phyloP scores from a whole-genome alignment of 1,284 basidiomycete genomes.

The Exobasidium rhododendri region DNA sequence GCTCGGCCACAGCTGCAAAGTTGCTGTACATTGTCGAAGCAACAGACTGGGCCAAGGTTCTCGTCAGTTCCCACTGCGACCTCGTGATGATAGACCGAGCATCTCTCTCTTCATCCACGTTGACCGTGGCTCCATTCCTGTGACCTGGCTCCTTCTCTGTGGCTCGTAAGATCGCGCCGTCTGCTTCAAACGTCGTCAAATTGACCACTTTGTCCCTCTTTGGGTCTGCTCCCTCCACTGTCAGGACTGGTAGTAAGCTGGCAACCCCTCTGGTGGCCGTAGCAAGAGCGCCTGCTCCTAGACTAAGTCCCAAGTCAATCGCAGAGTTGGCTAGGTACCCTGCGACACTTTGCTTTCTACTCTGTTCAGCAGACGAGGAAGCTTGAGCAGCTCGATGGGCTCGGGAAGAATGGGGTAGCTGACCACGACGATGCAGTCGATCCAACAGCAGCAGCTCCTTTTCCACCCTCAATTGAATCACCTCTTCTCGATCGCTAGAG shows the following conservation, averaged over 20 bases:
- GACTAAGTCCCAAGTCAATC: conserved; percentile 9
- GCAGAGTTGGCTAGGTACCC: conserved; percentile 5
- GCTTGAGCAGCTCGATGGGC: conserved; percentile 4
- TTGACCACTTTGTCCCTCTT: neutral
- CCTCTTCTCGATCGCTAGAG: conserved; percentile 17
- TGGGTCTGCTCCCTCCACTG: neutral
- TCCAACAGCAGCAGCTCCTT: neutral
- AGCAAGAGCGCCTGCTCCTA: conserved; percentile 11
- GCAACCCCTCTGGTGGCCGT: neutral
- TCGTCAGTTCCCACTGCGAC: conserved; percentile 35
- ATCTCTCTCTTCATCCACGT: neutral
- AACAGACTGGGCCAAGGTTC: conserved; percentile 30
- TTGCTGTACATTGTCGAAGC: conserved; percentile 29
- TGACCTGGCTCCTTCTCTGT: neutral
- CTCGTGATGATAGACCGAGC: neutral
- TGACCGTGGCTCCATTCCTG: neutral
- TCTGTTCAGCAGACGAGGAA: neutral
- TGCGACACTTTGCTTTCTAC: conserved; percentile 5
- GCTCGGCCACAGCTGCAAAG: conserved; percentile 24
- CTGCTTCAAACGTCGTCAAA: neutral
- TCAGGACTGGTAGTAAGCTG: neutral
- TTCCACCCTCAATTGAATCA: neutral
- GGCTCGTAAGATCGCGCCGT: neutral
- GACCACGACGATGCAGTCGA: neutral
- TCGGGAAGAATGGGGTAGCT: neutral